Conservation (phyloP, 495 filamentous ascomycete species). For the Podospora australis region DNA sequence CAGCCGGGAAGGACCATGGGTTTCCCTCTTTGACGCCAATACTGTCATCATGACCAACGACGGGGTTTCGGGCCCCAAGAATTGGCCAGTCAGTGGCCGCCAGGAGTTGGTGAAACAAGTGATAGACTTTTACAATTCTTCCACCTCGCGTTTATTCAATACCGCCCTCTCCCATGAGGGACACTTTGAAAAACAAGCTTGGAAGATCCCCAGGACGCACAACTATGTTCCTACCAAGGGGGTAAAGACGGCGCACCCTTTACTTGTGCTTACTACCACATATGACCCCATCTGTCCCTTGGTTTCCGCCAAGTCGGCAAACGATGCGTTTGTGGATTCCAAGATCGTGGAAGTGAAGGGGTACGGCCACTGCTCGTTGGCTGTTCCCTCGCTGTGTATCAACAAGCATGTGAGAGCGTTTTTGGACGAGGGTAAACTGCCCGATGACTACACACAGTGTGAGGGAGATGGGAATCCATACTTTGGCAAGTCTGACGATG, state of each 20-base stretch:
- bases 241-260: constrained; percentile 33
- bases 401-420: constrained; percentile 31
- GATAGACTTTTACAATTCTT: constrained; percentile 22
- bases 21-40: constrained; percentile 10
- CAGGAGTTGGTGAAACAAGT: constrained; percentile 21
- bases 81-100: constrained; percentile 23
- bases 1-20: constrained; percentile 8
- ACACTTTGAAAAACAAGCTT: constrained; percentile 34
- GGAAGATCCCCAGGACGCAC: constrained; percentile 35
- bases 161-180: no score
- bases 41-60: constrained; percentile 30
- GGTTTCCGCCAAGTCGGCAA: constrained; percentile 33
- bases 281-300: constrained; percentile 41
- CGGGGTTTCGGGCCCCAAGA: constrained; percentile 18
- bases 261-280: constrained; percentile 37
- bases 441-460: constrained; percentile 27
- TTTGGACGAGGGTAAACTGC: constrained; percentile 34
- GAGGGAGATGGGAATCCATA: constrained; percentile 27
- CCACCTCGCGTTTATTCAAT: no score
- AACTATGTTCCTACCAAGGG: constrained; percentile 25
- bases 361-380: constrained; percentile 41
- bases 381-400: constrained; percentile 34
- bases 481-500: constrained; percentile 24
- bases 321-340: constrained; percentile 33
- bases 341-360: constrained; percentile 36